phyloP scores from a whole-genome alignment of 192 early-diverging fungal species.

The Thoreauomyces humboldtii region DNA sequence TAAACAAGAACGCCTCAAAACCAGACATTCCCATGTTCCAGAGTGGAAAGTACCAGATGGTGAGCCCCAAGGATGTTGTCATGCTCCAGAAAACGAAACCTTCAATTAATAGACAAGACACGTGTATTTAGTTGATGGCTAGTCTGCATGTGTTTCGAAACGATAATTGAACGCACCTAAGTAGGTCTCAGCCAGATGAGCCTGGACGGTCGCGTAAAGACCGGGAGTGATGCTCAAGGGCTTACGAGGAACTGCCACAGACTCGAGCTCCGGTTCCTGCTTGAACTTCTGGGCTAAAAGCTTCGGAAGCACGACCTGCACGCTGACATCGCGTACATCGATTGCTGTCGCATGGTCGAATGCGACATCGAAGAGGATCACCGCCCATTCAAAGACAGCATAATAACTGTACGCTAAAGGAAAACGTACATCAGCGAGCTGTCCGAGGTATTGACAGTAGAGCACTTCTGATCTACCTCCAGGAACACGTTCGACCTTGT shows the following conservation, averaged over 20 bases:
- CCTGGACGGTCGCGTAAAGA: background rate
- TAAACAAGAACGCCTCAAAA: conserved; percentile 24
- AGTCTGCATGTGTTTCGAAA: no score
- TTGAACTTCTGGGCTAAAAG: background rate
- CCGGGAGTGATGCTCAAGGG: background rate
- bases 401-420: conserved; percentile 16
- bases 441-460: background rate
- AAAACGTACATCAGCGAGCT: background rate
- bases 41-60: conserved; percentile 26
- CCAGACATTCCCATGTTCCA: conserved; percentile 26
- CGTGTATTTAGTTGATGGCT: no score
- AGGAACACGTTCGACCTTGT: conserved; percentile 15
- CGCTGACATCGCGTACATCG: conserved; percentile 8
- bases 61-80: conserved; percentile 12
- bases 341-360: conserved; percentile 12
- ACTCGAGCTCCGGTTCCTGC: background rate
- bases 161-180: conserved; percentile 23
- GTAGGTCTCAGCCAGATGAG: conserved; percentile 18
- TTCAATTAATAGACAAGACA: no score
- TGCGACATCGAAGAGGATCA: conserved; percentile 19
- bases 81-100: conserved; percentile 18
- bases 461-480: conserved; percentile 8
- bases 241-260: background rate
- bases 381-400: conserved; percentile 19
- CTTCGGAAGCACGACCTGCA: conserved; percentile 2